phyloP scores from a whole-genome alignment of 2,329 filamentous ascomycete genomes.

The Drechslerella dactyloides region DNA sequence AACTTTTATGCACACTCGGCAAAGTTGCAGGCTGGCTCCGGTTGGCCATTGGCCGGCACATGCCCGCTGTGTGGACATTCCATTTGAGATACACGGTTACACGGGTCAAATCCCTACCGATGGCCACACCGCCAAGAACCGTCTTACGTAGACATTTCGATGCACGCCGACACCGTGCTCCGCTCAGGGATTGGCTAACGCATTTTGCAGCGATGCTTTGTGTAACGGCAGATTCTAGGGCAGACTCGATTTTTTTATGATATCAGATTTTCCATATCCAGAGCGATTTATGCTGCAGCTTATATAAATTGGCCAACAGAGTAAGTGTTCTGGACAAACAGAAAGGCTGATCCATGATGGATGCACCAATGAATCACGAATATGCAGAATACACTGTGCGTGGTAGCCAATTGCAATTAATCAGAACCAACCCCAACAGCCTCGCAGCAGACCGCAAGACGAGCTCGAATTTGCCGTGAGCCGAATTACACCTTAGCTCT shows the following conservation, averaged over 20 bases:
- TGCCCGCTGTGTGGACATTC: not conserved
- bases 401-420: not conserved
- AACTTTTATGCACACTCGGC: not conserved
- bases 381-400: too few species aligned
- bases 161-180: not conserved
- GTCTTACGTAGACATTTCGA: not conserved
- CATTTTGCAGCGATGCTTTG: not conserved
- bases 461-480: not conserved
- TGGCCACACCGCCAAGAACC: not conserved
- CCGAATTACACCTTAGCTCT: not conserved
- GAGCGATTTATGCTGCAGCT: not conserved
- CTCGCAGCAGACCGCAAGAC: too few species aligned
- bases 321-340: not conserved
- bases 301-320: not conserved
- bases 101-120: not conserved
- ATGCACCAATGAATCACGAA: too few species aligned
- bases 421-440: not conserved
- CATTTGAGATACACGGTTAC: constrained; percentile 6
- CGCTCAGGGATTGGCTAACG: constrained; percentile 5
- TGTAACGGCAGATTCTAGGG: not conserved
- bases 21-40: not conserved
- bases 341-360: not conserved
- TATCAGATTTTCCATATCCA: not conserved
- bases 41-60: not conserved
- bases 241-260: not conserved